phyloP scores from a whole-genome alignment of 441 rosid species.

The Theobroma grandiflorum region DNA sequence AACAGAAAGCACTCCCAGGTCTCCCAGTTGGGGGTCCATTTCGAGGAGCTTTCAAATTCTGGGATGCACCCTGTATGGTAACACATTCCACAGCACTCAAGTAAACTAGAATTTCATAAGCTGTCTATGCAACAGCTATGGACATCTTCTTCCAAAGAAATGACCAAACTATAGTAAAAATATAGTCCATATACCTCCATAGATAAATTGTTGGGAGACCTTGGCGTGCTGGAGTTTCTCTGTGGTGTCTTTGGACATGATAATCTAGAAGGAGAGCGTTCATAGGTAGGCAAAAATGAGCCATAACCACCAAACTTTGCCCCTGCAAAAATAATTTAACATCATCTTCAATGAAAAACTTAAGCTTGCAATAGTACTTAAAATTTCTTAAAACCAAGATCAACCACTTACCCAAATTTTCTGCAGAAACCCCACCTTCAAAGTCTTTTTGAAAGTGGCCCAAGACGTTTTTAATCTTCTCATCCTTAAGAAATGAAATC shows the following conservation, averaged over 20 bases:
- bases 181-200: slow-evolving; percentile 43
- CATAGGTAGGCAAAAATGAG: slow-evolving; percentile 58
- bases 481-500: slow-evolving; percentile 54
- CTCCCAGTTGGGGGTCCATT: slow-evolving; percentile 30
- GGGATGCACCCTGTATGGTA: slow-evolving; percentile 48
- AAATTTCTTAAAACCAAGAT: slow-evolving; percentile 17
- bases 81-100: slow-evolving; percentile 41
- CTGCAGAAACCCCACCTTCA: slow-evolving; percentile 67
- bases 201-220: slow-evolving; percentile 45
- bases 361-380: slow-evolving; percentile 3
- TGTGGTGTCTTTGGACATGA: slow-evolving; percentile 41
- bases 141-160: slow-evolving; percentile 26
- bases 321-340: slow-evolving; percentile 54
- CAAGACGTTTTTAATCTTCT: slow-evolving; percentile 62
- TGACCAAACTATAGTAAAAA: slow-evolving; percentile 21
- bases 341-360: slow-evolving; percentile 22
- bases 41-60: slow-evolving; percentile 43
- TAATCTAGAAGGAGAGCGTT: slow-evolving; percentile 36
- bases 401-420: slow-evolving; percentile 66
- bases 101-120: slow-evolving; percentile 31
- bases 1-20: slow-evolving; percentile 34
- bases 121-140: slow-evolving; percentile 15
- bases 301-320: slow-evolving; percentile 61
- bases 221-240: slow-evolving; percentile 35
- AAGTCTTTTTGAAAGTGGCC: slow-evolving; percentile 76